phyloP scores from a whole-genome alignment of 768 basidiomycete genomes.

The Panus rudis region DNA sequence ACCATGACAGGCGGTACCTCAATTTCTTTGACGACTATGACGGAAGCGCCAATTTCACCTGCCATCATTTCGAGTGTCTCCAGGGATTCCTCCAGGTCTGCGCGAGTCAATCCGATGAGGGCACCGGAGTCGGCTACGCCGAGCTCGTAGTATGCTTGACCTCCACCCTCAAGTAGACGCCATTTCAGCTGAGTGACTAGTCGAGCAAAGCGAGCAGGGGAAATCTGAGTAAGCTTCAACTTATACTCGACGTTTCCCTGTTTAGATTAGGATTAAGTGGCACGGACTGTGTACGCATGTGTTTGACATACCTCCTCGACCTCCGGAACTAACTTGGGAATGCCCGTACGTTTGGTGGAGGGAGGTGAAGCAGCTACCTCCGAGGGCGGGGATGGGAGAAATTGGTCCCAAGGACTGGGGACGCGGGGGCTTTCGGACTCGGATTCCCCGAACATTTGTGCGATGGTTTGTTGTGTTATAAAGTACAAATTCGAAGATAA shows the following conservation, averaged over 20 bases:
- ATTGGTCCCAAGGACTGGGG: slow-evolving; percentile 76
- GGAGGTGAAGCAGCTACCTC: slow-evolving; percentile 24
- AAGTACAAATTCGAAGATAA: slow-evolving; percentile 11
- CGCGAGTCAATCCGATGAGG: slow-evolving; percentile 68
- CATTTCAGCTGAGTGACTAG: slow-evolving; percentile 96
- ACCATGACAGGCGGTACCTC: slow-evolving; percentile 57
- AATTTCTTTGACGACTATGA: slow-evolving; percentile 86
- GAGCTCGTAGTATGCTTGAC: slow-evolving; percentile 49
- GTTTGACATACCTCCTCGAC: slow-evolving; percentile 46
- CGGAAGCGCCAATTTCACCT: slow-evolving; percentile 85
- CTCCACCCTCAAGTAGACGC: slow-evolving; percentile 59
- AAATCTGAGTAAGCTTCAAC: slow-evolving; percentile 76
- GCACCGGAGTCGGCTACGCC: slow-evolving; percentile 80
- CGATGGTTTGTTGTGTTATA: slow-evolving; percentile 3
- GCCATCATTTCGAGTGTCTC: slow-evolving; percentile 93
- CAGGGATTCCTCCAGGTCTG: slow-evolving; percentile 74
- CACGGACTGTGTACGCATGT: not conserved
- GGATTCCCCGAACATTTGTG: slow-evolving; percentile 72
- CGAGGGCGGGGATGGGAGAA: slow-evolving; percentile 51
- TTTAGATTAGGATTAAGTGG: not conserved
- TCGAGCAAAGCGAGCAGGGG: slow-evolving; percentile 67
- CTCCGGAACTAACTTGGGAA: slow-evolving; percentile 72
- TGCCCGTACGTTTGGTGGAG: slow-evolving; percentile 21
- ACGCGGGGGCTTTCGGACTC: slow-evolving; percentile 75
- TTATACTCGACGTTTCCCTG: slow-evolving; percentile 94